Base-by-base conservation (phyloP, 2,329 filamentous ascomycete species). In the Cladobotryum protrusum region DNA sequence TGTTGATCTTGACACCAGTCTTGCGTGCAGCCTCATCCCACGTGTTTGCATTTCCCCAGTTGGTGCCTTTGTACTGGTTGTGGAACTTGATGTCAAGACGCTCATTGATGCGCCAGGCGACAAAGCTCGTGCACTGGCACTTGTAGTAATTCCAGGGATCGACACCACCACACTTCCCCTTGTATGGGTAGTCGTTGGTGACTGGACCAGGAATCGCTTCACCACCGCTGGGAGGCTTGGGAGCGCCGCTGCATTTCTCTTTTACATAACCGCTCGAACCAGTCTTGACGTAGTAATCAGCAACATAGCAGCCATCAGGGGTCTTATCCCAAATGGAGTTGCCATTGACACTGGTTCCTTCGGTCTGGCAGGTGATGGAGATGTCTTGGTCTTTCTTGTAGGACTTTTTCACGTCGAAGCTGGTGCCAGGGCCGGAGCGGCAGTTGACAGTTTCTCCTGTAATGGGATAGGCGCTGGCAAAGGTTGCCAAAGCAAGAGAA, bases 111-210 rank as follows among this genome's bases (percentile, higher is more conserved):
- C 56, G 56, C 45, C 50, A 58, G 15, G 56, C 56, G 18, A 57
- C 56, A 46, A 58, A 58, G 48, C 55, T 57, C 36, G 54, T 54
- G 52, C 55, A 57, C 39, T 56, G 49, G 52, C 55, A 58, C 43
- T 52, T 56, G 49, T 46, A 54, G 45, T 49, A 58, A 15, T 43
- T 45, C 51, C 53, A 58, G n/a, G 40, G 45, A 39, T 58, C 56
- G 18, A 29, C 51, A 33, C 43, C 41, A 6, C 55, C 48, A 33
- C 56, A 58, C 45, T 51, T 47, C 42, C 48, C 49, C 45, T 49
- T 50, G 52, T 58, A 58, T 18, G 55, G 56, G 46, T 58, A 58
- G 54, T 58, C 56, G 48, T 58, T 46, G 29, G 24, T 29, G 24
- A 8, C 24, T 2, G 24, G 24, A 8, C 24, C 24, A 9, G 24